These are phyloP conservation scores for Eragrostis tef DNA, from an alignment of 202 grass and related monocot genomes.

Conservation along the genomic window DNA sequence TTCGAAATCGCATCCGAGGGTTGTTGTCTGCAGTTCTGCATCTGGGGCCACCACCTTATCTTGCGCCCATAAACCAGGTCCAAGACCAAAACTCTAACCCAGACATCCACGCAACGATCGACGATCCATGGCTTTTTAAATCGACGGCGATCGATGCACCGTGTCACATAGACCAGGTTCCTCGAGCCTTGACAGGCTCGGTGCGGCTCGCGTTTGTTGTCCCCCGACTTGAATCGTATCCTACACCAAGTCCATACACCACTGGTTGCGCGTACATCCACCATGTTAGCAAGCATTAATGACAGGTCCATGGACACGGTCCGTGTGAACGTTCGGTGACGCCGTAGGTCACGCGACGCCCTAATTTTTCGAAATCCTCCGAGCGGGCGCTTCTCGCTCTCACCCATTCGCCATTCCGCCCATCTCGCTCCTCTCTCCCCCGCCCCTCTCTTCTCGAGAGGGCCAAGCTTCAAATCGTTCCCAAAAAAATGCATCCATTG, in stretches of 20 bases:
- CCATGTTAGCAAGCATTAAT: too few relatives aligned
- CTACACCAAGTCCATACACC: background rate
- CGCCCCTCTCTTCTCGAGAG: background rate
- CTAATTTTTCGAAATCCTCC: constrained; percentile 57
- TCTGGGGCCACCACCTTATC: constrained; percentile 10
- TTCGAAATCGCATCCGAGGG: constrained; percentile 52
- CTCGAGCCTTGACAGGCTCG: background rate
- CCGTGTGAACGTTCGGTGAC: background rate
- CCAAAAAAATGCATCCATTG: too few relatives aligned
- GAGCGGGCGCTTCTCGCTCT: constrained; percentile 55
- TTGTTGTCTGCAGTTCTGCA: too few relatives aligned
- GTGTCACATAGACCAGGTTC: constrained; percentile 6
- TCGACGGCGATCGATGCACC: background rate
- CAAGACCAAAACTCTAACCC: background rate
- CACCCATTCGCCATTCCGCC: constrained; percentile 34
- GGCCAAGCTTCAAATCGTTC: too few relatives aligned
- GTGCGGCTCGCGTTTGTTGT: background rate
- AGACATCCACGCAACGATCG: background rate
- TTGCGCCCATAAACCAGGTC: background rate
- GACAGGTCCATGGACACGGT: constrained; percentile 8
- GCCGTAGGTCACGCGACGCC: constrained; percentile 40
- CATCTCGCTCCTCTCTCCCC: background rate
- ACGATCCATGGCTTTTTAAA: background rate
- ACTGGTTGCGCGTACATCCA: too few relatives aligned
- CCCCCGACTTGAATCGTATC: background rate